A percentile compares a stretch with the other conserved stretches of the same genome.
Conservation (phyloP, 2,329 filamentous ascomycete species). For the Dothiorella sarmentorum region DNA sequence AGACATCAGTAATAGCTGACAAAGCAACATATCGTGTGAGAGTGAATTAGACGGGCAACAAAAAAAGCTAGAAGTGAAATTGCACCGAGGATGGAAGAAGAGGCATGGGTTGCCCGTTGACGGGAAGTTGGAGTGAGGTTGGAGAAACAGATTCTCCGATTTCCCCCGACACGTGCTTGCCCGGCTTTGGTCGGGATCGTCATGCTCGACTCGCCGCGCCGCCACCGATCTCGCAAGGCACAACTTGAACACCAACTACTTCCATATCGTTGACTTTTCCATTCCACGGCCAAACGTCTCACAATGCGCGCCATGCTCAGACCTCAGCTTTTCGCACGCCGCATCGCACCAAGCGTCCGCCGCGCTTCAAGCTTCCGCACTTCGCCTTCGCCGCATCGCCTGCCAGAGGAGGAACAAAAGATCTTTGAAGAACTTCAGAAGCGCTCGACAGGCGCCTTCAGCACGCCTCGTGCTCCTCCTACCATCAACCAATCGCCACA, state of each 20-base stretch:
- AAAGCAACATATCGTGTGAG: no score
- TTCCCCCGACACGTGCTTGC: background rate
- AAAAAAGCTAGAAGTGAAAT: no score
- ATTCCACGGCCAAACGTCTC: no score
- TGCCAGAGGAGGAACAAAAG: constrained; percentile 84
- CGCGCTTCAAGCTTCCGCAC: constrained; percentile 26
- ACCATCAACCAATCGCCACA: constrained; percentile 32
- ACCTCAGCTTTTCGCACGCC: background rate
- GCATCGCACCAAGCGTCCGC: constrained; percentile 10
- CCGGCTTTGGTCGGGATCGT: background rate
- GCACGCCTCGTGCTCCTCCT: constrained; percentile 53
- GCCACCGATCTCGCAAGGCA: constrained; percentile 10
- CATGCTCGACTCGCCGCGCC: background rate
- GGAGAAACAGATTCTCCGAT: constrained; percentile 16
- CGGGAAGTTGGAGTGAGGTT: background rate
- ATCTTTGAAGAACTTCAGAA: constrained; percentile 85
- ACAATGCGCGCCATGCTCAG: constrained; percentile 4
- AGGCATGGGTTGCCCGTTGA: no score
- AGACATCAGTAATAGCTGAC: no score
- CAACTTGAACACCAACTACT: background rate
- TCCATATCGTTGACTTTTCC: background rate
- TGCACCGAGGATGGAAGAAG: no score
- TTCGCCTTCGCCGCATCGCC: constrained; percentile 73
- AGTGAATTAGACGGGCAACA: no score
- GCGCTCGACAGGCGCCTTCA: constrained; percentile 72